Evolutionary conservation across 441 rosid genomes (phyloP).

Genomic region (Populus hybrid): DNA sequence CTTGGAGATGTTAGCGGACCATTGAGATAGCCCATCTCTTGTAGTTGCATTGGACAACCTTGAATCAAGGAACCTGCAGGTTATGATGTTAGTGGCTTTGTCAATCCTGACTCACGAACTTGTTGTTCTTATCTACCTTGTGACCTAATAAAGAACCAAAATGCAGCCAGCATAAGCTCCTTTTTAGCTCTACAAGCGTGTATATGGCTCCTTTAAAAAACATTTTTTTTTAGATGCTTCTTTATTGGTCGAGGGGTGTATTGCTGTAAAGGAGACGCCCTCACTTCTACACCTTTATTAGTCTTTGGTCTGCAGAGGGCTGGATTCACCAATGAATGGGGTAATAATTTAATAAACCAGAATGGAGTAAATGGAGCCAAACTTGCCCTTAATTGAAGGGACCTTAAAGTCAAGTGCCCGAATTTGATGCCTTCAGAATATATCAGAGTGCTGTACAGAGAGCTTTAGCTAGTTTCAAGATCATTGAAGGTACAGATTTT

Average conservation of each 20-base stretch:
- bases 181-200: slow-evolving; percentile 9
- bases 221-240: slow-evolving; percentile 30
- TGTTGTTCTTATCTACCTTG: slow-evolving; percentile 7
- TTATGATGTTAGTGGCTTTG: neutral
- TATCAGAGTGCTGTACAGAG: neutral
- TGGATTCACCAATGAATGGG: neutral
- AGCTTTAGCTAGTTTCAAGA: neutral
- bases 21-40: slow-evolving; percentile 13
- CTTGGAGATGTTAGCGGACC: neutral
- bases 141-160: slow-evolving; percentile 6
- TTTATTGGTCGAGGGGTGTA: slow-evolving; percentile 21
- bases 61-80: neutral
- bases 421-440: neutral
- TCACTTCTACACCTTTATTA: slow-evolving; percentile 8
- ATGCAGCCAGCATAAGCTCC: neutral
- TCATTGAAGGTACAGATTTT: neutral
- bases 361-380: neutral
- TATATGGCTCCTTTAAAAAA: slow-evolving; percentile 23
- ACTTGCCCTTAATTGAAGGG: slow-evolving; percentile 5
- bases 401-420: neutral
- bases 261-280: slow-evolving; percentile 27
- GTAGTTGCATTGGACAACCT: slow-evolving; percentile 5
- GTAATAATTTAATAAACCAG: neutral
- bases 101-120: neutral
- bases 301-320: neutral